Evolutionary conservation across 768 basidiomycete species (phyloP).

Genomic region (Dendrothele bispora): DNA sequence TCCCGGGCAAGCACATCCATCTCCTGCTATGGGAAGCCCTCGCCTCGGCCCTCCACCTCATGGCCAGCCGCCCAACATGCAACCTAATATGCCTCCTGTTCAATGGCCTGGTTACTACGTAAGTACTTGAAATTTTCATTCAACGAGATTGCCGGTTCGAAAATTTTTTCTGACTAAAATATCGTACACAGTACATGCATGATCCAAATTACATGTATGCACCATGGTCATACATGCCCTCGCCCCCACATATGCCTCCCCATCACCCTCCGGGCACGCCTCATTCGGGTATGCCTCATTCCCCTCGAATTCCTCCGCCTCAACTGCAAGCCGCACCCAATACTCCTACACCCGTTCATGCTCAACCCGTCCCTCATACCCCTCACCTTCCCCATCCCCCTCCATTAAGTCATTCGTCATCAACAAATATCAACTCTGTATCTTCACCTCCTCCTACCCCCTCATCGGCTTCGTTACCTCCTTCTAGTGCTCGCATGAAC

Average conservation of each 20-base stretch:
- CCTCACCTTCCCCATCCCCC: conserved; percentile 50
- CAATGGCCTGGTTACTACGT: conserved; percentile 58
- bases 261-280: conserved; percentile 42
- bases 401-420: conserved; percentile 41
- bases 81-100: conserved; percentile 31
- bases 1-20: conserved; percentile 46
- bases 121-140: conserved; percentile 27
- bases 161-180: too few relatives aligned
- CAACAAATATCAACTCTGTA: conserved; percentile 47
- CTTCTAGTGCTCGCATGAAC: conserved; percentile 50
- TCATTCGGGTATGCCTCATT: conserved; percentile 60
- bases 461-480: conserved; percentile 45
- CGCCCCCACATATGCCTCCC: conserved; percentile 32
- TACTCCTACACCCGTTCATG: conserved; percentile 68
- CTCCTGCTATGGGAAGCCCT: conserved; percentile 64
- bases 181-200: conserved; percentile 13
- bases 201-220: conserved; percentile 46
- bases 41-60: conserved; percentile 63
- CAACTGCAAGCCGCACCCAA: conserved; percentile 51
- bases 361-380: conserved; percentile 49
- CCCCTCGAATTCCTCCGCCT: conserved; percentile 61
- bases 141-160: conserved; percentile 8
- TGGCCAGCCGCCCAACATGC: conserved; percentile 52
- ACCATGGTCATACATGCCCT: conserved; percentile 36
- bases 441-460: conserved; percentile 74